Evolutionary conservation across 1,284 basidiomycete species (phyloP), one percentile per base, ranked within the genome.

Genomic region (Tranzscheliella williamsii): DNA sequence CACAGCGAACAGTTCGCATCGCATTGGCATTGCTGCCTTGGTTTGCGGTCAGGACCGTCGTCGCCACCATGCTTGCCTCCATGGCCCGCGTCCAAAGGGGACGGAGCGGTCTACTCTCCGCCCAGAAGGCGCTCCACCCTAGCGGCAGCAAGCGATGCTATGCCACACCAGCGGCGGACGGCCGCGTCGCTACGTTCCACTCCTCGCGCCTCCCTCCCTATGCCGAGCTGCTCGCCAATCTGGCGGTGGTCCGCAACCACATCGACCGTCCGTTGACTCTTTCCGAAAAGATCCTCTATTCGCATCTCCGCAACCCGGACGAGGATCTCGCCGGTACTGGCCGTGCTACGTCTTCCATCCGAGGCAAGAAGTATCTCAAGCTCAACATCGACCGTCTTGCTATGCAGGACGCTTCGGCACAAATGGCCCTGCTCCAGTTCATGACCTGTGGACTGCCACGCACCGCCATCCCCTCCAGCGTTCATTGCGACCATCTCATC

Each of bases 361-460:
- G 94, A 67, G 94, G 94, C 29, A 86, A 93, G 79, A 83, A 86
- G 21, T 96, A 98, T 80, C 82, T 97, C 43, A 92, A 92, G 79
- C 84, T 99, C 32, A 83, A 82, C 53, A 92, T 94, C 5, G 89
- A 97, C 79, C 83, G 95, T 61, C 92, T 98, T 20, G 95, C 95
- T 24, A 96, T 98, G 91, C 95, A 98, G 79, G 95, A 98, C 85
- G 95, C 95, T 24, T 95, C 91, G 29, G 95, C 95, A 35, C 95
- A 99, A 87, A 99, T 99, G 95, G 95, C 95, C 31, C 87, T 95
- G 48, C 80, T 99, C 46, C 95, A 99, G 80, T 99, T 98, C 80
- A 97, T 97, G 90, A 96, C 94, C 49, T 95, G 93, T 54, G 91
- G 91, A 26, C 84, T 97, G 45, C 80, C 85, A 20, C 84, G 84